These are phyloP conservation scores for Cephaloascus albidus DNA, from an alignment of 805 yeast genomes.

Conservation along the genomic window DNA sequence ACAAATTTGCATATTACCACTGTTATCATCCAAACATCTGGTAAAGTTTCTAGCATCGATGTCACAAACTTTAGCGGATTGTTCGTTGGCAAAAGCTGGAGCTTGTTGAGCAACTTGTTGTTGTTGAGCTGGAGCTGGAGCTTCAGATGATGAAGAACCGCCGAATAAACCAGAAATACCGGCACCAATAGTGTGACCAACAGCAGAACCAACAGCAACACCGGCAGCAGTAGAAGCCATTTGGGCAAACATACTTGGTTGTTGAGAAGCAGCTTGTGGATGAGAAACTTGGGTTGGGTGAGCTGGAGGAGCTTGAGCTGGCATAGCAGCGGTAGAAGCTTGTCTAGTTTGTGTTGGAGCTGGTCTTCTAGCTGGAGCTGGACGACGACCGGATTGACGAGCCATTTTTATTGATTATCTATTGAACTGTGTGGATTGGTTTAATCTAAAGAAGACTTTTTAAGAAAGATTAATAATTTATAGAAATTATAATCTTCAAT, in stretches of 20 bases:
- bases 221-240: constrained; percentile 99
- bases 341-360: constrained; percentile 50
- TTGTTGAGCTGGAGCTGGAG: constrained; percentile 41
- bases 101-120: constrained; percentile 27
- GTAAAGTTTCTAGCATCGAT: constrained; percentile 92
- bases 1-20: constrained; percentile 95
- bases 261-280: constrained; percentile 39
- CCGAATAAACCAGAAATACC: constrained; percentile 87
- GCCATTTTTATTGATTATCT: no score
- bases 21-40: constrained; percentile 87
- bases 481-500: no score
- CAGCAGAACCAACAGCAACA: constrained; percentile 97
- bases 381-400: constrained; percentile 26
- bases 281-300: constrained; percentile 34
- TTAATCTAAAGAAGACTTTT: no score
- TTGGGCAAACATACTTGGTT: constrained; percentile 88
- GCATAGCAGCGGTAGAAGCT: constrained; percentile 71
- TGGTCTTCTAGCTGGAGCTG: constrained; percentile 37
- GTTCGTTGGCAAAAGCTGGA: constrained; percentile 27
- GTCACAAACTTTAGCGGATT: constrained; percentile 62
- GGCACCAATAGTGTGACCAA: constrained; percentile 95
- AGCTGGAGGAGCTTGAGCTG: constrained; percentile 27
- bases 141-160: constrained; percentile 53
- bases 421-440: no score
- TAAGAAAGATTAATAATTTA: no score